Base-by-base conservation (phyloP, 2,329 filamentous ascomycete species). In the Aspergillus chevalieri region DNA sequence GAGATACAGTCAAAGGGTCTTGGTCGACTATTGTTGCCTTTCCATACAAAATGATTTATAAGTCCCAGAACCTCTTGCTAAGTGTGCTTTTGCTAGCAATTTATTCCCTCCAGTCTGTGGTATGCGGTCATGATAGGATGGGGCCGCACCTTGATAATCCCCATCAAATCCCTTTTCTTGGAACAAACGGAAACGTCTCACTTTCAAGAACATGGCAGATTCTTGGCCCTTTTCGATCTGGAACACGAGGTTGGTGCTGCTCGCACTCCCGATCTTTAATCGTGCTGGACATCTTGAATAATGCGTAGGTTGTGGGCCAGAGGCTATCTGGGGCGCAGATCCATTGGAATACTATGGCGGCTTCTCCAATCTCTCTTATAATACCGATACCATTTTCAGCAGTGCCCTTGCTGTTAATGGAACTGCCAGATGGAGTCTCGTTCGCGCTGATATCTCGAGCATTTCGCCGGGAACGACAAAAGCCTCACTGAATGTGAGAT, bases 271-370 rank as follows among this genome's bases (percentile, higher is more conserved):
- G 5, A 4, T 19, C 15, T 41, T 21, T 19, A 17, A 41, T 19
- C 7, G 10, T 12, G 8, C 7, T 41, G 15, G 38, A 41, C 3
- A 22, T 19, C 19, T 12, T 41, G 17, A 21, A 12, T 14, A 19
- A 12, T 41, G n/a, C 17, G 38, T 41, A 41, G 38, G 38, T 41
- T 41, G 38, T 21, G 38, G 26, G 24, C 26, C 50, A 81, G 80
- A 82, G 65, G 77, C 77, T 19, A 67, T 76, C 22, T 83, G 79
- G 79, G 79, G 79, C 36, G 74, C 79, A 28, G 80, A 83, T 65
- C 80, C 79, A 34, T 66, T 82, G 38, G 78, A 81, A 54, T 65
- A 63, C 47, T 55, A 71, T 47, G 79, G 79, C 39, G 79, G 79
- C 39, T 82, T 82, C 58, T 69, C 65, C 48, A 64, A 63, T 33